Base-by-base conservation (phyloP, 1,284 basidiomycete genomes). In the Inonotus obliquus region DNA sequence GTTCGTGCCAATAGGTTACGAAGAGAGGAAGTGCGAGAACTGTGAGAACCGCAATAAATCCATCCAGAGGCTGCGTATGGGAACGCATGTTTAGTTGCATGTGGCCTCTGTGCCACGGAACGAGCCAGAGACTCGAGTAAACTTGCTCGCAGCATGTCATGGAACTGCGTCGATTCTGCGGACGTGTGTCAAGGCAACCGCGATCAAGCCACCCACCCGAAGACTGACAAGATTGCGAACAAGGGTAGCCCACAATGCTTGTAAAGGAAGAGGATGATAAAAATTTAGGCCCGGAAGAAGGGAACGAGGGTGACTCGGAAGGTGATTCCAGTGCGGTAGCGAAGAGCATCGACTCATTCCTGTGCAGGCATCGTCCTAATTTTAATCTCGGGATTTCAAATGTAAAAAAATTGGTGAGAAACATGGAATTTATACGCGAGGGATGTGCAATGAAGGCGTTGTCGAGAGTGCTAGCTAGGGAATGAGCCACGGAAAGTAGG, bases 141-240 rank as follows among this genome's bases (percentile, higher is more conserved):
- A n/a, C n/a, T n/a, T 21, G 45, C 45, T 25, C 10, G 48, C 19
- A 25, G 47, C 21, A 49, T n/a, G 47, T 49, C 47, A 27, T 49
- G 47, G 47, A 49, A 27, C 51, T 52, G 51, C 51, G 51, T 52
- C 32, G 51, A 35, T 52, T 52, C 51, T 52, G 51, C 51, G 51
- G 27, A 49, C 17, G 41, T 21, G 25, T 49, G 27, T 21, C 51
- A 29, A 35, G 2, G 51, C 5, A 35, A 35, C 51, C 32, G 51
- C 2, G 51, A 27, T 52, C 32, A 52, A 17, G 51, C 7, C 14
- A 52, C 27, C 4, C 32, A 17, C 27, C 19, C 27, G 25, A 49
- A 7, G 11, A 17, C 27, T 23, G 48, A 25, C 48, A 17, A 9
- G 35, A 52, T 23, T 7, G n/a, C 7, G 41, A 17, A 44, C 13